phyloP scores from a whole-genome alignment of 2,329 filamentous ascomycete genomes.

The Phyllosticta paracitricarpa region DNA sequence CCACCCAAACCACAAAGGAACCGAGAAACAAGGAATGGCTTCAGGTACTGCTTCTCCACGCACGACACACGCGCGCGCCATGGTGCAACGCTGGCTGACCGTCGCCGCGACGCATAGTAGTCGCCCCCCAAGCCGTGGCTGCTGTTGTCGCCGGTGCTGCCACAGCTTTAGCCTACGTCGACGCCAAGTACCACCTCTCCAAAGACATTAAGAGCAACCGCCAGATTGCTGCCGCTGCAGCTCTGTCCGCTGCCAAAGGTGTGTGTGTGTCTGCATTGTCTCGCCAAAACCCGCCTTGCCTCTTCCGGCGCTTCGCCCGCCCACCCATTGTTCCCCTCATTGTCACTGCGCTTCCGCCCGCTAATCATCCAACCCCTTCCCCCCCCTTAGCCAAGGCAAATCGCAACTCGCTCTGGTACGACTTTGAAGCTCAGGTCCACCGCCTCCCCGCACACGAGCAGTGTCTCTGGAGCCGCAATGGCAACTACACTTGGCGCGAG shows the following conservation, averaged over 20 bases:
- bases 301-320: constrained; percentile 19
- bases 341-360: constrained; percentile 3
- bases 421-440: constrained; percentile 48
- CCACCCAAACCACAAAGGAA: neutral
- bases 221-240: neutral
- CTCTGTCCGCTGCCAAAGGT: constrained; percentile 4
- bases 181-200: constrained; percentile 58
- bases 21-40: neutral
- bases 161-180: constrained; percentile 48
- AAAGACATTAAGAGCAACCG: constrained; percentile 40
- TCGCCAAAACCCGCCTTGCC: constrained; percentile 13
- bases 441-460: constrained; percentile 22
- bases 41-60: neutral
- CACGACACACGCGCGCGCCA: neutral
- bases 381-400: constrained; percentile 21
- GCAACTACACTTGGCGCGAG: constrained; percentile 40
- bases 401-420: constrained; percentile 53
- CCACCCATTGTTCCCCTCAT: constrained; percentile 16
- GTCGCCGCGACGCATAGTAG: neutral
- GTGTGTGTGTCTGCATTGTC: neutral
- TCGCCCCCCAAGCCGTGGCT: neutral
- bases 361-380: neutral
- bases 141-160: constrained; percentile 18
- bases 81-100: neutral
- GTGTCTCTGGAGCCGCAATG: constrained; percentile 45